Percentiles rank a stretch among this genome's conserved stretches.
These are phyloP conservation scores for Cordyceps cateniannulata DNA, from an alignment of 2,329 filamentous ascomycete genomes.

Conservation along the genomic window DNA sequence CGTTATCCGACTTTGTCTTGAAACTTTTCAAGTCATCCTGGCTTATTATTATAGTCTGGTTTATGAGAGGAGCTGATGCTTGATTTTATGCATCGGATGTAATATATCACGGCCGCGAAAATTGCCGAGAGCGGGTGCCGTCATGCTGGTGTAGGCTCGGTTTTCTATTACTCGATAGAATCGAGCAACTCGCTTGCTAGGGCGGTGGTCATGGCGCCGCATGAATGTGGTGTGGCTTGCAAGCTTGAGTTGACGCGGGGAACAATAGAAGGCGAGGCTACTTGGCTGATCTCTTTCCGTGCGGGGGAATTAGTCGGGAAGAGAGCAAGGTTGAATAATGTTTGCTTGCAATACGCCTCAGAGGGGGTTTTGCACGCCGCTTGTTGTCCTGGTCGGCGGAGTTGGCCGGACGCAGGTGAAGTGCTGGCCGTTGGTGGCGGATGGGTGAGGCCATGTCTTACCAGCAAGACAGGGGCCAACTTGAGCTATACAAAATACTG, in stretches of 20 bases:
- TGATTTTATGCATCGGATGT: neutral
- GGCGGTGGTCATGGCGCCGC: neutral
- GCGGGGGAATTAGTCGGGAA: neutral
- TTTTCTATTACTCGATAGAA: conserved; percentile 10
- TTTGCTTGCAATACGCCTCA: neutral
- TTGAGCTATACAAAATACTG: too few species aligned
- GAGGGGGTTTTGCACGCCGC: too few species aligned
- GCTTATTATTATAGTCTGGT: neutral
- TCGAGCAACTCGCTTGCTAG: conserved; percentile 1
- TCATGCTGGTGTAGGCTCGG: neutral
- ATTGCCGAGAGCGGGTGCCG: neutral
- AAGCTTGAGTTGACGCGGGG: neutral
- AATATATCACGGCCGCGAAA: neutral
- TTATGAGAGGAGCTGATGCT: neutral
- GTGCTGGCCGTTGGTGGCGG: too few species aligned
- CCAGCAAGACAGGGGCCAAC: too few species aligned
- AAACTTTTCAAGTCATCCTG: neutral
- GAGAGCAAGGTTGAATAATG: neutral
- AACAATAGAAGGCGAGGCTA: neutral
- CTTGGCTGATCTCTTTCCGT: neutral
- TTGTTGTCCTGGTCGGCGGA: neutral
- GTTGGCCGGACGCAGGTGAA: neutral
- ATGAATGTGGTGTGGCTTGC: neutral
- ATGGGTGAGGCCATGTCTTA: too few species aligned
- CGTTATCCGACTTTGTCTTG: neutral